Evolutionary conservation across 179 eudicot species (phyloP), one percentile per base, ranked within the genome.

Genomic region (Beta corolliflora): DNA sequence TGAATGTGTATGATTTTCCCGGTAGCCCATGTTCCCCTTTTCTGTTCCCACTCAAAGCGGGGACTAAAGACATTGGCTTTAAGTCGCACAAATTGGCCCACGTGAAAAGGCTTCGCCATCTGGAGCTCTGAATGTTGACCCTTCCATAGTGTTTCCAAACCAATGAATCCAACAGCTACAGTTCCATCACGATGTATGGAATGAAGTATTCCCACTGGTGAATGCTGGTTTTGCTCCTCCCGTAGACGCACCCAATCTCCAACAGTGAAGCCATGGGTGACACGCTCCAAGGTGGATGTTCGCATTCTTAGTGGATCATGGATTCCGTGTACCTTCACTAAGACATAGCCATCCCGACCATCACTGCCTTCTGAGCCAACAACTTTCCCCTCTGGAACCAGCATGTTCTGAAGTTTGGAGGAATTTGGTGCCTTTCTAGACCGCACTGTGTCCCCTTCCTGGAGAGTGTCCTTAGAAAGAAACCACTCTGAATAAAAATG

Each of bases 201-300:
- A 59, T 94, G 97, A 59, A 94, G 93, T 81, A 92, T 88, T 60
- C 98, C 97, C 9, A 94, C 88, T 0, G 93, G 84, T 13, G 98
- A 94, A 78, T 90, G 97, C 71, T 83, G 85, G 53, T 87, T 90
- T 64, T 88, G 90, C 48, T 89, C 95, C 50, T 80, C 87, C 87
- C 91, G 86, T 69, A 92, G 71, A 12, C 91, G 93, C 21, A 94
- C 95, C 98, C 98, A 94, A 55, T 92, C 97, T 23, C 95, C 98
- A n/a, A 91, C 89, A 67, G 98, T 88, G 82, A 91, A 87, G 56
- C 95, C 95, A 67, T 80, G 82, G 8, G 93, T 91, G 82, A 93
- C 90, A 5, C 97, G 94, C 77, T 94, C 97, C 41, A 94, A 52
- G 64, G 91, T 82, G 13, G 88, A 89, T 21, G 71, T 75, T 13